Evolutionary conservation across 208 protist species (phyloP).

Genomic region (Trypanosoma caninum): DNA sequence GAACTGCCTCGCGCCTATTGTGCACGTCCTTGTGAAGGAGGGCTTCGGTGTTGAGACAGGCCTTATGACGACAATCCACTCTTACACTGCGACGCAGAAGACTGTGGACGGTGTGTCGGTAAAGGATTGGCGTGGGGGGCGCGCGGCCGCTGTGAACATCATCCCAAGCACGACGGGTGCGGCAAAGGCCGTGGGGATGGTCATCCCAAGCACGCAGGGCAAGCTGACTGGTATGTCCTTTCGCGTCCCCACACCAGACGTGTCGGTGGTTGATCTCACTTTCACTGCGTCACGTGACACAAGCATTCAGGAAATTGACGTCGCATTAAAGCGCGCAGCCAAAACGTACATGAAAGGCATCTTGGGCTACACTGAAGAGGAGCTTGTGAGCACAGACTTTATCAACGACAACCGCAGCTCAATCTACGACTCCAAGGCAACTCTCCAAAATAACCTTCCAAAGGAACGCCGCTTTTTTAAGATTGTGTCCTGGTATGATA

Average conservation of each 20-base stretch:
- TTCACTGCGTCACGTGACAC: slow-evolving; percentile 87
- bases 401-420: slow-evolving; percentile 92
- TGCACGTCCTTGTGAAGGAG: slow-evolving; percentile 96
- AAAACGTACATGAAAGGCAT: slow-evolving; percentile 94
- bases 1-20: slow-evolving; percentile 99
- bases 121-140: slow-evolving; percentile 98
- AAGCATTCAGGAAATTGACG: slow-evolving; percentile 96
- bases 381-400: slow-evolving; percentile 99
- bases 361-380: slow-evolving; percentile 98
- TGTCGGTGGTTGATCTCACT: slow-evolving; percentile 99
- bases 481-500: slow-evolving; percentile 99
- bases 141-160: slow-evolving; percentile 96
- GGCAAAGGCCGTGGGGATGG: slow-evolving; percentile 98
- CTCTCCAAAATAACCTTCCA: slow-evolving; percentile 92
- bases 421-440: slow-evolving; percentile 98
- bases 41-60: slow-evolving; percentile 95
- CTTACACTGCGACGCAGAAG: slow-evolving; percentile 98
- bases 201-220: slow-evolving; percentile 88
- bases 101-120: slow-evolving; percentile 97
- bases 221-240: slow-evolving; percentile 98
- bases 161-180: slow-evolving; percentile 99
- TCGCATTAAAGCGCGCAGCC: slow-evolving; percentile 90
- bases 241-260: slow-evolving; percentile 97
- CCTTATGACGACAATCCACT: slow-evolving; percentile 99
- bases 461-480: slow-evolving; percentile 96